phyloP scores from a whole-genome alignment of 495 filamentous ascomycete species.

The Penicillium lividum region DNA sequence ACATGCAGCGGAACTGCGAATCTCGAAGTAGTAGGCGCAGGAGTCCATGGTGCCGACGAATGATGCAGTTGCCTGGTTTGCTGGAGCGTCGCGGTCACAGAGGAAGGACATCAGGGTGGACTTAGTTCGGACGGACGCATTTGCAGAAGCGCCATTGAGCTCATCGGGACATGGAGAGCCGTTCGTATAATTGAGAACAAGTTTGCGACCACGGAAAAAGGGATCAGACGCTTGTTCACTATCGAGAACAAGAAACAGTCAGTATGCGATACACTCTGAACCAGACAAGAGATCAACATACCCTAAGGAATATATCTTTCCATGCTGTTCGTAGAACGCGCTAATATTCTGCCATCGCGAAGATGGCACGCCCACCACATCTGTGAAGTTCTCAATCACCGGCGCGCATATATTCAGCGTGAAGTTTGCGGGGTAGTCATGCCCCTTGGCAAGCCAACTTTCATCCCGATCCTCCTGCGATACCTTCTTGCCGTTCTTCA shows the following conservation, averaged over 20 bases:
- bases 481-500: slow-evolving; percentile 57
- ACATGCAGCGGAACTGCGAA: slow-evolving; percentile 85
- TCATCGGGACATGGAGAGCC: slow-evolving; percentile 73
- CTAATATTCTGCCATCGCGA: slow-evolving; percentile 76
- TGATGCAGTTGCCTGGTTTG: slow-evolving; percentile 63
- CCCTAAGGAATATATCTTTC: slow-evolving; percentile 83
- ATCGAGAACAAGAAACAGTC: slow-evolving; percentile 6
- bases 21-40: slow-evolving; percentile 96
- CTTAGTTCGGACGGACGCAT: slow-evolving; percentile 60
- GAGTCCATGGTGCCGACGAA: slow-evolving; percentile 87
- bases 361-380: slow-evolving; percentile 69
- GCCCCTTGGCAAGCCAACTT: slow-evolving; percentile 82
- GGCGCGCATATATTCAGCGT: slow-evolving; percentile 92
- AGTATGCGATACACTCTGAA: slow-evolving; percentile 7
- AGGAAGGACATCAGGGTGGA: slow-evolving; percentile 90
- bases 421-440: slow-evolving; percentile 87
- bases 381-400: slow-evolving; percentile 72
- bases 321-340: slow-evolving; percentile 78
- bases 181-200: slow-evolving; percentile 87
- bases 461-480: slow-evolving; percentile 61
- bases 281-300: slow-evolving; percentile 39
- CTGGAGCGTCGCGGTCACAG: slow-evolving; percentile 74
- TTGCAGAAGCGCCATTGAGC: slow-evolving; percentile 21
- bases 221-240: slow-evolving; percentile 70
- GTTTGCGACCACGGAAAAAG: slow-evolving; percentile 81